Percentiles rank a stretch among this genome's conserved stretches.
Evolutionary conservation across 1,139 yeast genomes (phyloP).

Genomic region (Meyerozyma guilliermondii): DNA sequence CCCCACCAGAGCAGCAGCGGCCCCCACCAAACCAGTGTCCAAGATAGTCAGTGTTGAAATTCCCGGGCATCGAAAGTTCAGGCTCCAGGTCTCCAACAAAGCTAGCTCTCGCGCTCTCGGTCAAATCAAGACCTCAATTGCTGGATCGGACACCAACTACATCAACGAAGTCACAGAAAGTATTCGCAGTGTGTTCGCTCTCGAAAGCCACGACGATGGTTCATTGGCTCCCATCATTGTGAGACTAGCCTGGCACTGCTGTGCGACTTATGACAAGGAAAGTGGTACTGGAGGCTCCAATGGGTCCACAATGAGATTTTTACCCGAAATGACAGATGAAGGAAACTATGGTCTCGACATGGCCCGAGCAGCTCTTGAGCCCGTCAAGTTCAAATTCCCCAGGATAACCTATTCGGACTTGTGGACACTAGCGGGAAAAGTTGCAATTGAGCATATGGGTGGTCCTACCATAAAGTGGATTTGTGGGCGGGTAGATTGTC

Average conservation of each 20-base stretch:
- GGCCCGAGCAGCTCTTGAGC: conserved; percentile 53
- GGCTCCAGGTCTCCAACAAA: background rate
- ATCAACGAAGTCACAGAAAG: conserved; percentile 4
- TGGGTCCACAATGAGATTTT: conserved; percentile 62
- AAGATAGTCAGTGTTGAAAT: background rate
- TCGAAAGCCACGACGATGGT: conserved; percentile 50
- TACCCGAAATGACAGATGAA: conserved; percentile 41
- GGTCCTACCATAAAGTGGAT: conserved; percentile 57
- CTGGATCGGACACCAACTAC: background rate
- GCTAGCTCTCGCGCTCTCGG: background rate
- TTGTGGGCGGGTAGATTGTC: conserved; percentile 60
- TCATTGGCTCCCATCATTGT: conserved; percentile 61
- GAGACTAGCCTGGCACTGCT: conserved; percentile 67
- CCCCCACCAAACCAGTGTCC: background rate
- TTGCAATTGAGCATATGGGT: conserved; percentile 56
- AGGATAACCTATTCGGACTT: conserved; percentile 61
- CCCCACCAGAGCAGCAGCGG: background rate
- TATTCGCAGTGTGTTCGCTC: conserved; percentile 12
- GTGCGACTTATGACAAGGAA: conserved; percentile 56
- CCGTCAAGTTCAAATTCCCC: conserved; percentile 51
- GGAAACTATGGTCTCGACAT: conserved; percentile 59
- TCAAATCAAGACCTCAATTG: background rate
- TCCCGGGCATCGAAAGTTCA: background rate
- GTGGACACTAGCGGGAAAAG: conserved; percentile 62
- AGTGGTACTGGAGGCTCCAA: conserved; percentile 63